A percentile compares a stretch with the other conserved stretches of the same genome.
Evolutionary conservation across 768 basidiomycete genomes (phyloP).

Genomic region (Nidularia sp.): DNA sequence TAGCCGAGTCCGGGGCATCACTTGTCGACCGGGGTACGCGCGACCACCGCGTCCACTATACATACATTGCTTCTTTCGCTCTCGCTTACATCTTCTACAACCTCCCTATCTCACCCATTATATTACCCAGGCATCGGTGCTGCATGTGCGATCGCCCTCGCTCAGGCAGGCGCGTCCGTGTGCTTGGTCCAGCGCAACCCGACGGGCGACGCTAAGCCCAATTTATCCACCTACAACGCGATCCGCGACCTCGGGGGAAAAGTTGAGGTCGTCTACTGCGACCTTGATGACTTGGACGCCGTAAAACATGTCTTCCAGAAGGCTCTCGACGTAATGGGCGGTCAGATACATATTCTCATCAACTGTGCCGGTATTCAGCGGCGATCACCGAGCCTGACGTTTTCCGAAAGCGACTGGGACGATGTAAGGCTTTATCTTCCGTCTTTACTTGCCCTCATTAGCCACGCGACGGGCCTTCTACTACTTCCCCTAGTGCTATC

Average conservation of each 20-base stretch:
- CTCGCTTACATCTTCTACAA: not conserved
- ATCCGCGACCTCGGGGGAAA: conserved; percentile 25
- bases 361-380: conserved; percentile 69
- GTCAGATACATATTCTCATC: conserved; percentile 55
- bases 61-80: not conserved
- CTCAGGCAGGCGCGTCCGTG: conserved; percentile 44
- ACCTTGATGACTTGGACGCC: conserved; percentile 33
- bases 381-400: conserved; percentile 54
- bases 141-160: conserved; percentile 44
- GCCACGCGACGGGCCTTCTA: conserved; percentile 1
- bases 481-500: not conserved
- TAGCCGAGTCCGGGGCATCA: not conserved
- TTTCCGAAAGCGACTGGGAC: conserved; percentile 66
- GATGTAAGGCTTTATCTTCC: conserved; percentile 36
- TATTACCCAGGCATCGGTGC: conserved; percentile 40
- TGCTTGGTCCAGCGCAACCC: conserved; percentile 38
- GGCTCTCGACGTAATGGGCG: conserved; percentile 34
- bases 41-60: not conserved
- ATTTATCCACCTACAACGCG: conserved; percentile 23
- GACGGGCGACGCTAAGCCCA: conserved; percentile 12
- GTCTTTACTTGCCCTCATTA: not conserved
- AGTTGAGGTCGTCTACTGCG: conserved; percentile 32
- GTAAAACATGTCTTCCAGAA: conserved; percentile 37
- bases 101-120: not conserved
- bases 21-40: too few relatives aligned